These are phyloP conservation scores for Rhizopus stolonifer DNA, from an alignment of 371 early-diverging fungal genomes.

Conservation along the genomic window DNA sequence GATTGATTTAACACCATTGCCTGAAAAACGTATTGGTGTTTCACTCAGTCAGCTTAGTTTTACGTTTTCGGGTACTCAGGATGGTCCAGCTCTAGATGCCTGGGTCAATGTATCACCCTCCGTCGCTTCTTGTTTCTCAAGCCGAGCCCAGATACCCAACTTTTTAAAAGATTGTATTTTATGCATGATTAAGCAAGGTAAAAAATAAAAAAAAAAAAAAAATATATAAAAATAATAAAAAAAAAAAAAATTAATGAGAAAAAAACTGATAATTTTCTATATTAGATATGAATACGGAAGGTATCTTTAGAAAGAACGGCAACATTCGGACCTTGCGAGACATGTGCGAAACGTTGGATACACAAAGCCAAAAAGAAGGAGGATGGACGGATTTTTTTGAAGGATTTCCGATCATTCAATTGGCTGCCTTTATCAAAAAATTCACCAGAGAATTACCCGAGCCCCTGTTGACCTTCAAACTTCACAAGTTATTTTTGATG, in stretches of 20 bases:
- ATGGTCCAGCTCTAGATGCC: not conserved
- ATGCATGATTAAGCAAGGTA: constrained; percentile 26
- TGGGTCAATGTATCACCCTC: not conserved
- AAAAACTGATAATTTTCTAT: constrained; percentile 62
- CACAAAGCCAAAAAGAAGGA: constrained; percentile 8
- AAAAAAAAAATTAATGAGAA: not conserved
- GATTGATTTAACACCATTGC: not conserved
- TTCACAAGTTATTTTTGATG: constrained; percentile 75
- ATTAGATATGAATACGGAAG: constrained; percentile 83
- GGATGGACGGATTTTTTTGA: constrained; percentile 41
- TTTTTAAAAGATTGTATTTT: constrained; percentile 25
- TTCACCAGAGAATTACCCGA: constrained; percentile 93
- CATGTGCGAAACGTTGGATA: constrained; percentile 74
- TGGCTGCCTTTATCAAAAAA: constrained; percentile 92
- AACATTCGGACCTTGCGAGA: constrained; percentile 87
- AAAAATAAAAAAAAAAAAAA: constrained; percentile 48
- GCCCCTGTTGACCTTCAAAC: constrained; percentile 84
- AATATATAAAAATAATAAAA: constrained; percentile 51
- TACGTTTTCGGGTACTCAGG: not conserved
- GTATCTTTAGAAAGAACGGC: constrained; percentile 96
- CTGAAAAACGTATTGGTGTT: constrained; percentile 17
- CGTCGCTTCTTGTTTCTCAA: constrained; percentile 28
- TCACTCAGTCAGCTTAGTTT: constrained; percentile 13
- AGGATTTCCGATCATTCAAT: constrained; percentile 72
- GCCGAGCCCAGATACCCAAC: constrained; percentile 12